phyloP scores from a whole-genome alignment of 164 flowering plant species.

The Buxus sempervirens region DNA sequence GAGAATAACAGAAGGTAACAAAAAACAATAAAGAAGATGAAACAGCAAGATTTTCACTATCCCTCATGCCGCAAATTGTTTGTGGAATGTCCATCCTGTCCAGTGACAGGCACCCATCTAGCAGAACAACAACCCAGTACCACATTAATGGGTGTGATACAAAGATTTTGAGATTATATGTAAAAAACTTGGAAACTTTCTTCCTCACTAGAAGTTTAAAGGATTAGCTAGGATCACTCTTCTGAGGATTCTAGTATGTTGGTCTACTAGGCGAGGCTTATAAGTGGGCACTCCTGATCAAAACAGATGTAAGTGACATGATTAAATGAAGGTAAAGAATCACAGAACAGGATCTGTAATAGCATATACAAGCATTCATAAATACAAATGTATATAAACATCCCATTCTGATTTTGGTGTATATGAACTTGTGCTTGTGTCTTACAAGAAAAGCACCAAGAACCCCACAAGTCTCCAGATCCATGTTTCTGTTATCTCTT shows the following conservation, averaged over 20 bases:
- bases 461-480: slow-evolving; percentile 83
- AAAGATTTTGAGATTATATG: no score
- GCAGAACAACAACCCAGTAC: neutral
- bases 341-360: no score
- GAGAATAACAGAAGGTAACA: neutral
- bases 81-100: neutral
- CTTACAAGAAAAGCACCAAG: slow-evolving; percentile 84
- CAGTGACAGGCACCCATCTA: neutral
- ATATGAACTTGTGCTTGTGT: slow-evolving; percentile 4
- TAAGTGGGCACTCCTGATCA: neutral
- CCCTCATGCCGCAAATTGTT: no score
- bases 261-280: neutral
- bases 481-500: slow-evolving; percentile 59
- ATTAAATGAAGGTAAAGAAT: neutral
- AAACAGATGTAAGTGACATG: no score
- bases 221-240: no score
- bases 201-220: no score
- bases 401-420: neutral
- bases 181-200: no score
- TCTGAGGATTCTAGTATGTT: no score
- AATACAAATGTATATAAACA: no score
- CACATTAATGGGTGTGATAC: no score
- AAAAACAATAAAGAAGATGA: neutral
- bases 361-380: no score
- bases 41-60: no score